These are phyloP conservation scores for Larix sibirica DNA, from an alignment of 83 land plant genomes.

Conservation along the genomic window DNA sequence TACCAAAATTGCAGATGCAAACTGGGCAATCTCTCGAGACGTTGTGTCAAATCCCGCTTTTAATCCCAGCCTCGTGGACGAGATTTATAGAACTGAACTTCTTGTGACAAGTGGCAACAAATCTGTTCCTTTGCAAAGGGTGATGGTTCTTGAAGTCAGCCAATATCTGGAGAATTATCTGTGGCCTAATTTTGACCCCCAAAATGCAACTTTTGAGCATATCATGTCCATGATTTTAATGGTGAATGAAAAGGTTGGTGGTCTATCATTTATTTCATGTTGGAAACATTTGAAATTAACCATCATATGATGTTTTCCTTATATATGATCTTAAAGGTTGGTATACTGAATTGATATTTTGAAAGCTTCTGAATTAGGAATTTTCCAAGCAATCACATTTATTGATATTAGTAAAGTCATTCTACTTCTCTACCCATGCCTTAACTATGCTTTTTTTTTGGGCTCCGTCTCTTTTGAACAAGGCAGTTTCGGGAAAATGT, in stretches of 20 bases:
- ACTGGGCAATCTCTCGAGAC: constrained; percentile 56
- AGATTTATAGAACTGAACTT: constrained; percentile 92
- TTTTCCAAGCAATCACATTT: neutral
- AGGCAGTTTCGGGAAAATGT: constrained; percentile 99
- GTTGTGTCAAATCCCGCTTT: constrained; percentile 35
- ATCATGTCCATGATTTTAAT: constrained; percentile 98
- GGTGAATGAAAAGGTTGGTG: constrained; percentile 95
- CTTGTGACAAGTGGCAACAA: constrained; percentile 55
- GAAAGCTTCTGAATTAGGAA: neutral
- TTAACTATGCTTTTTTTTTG: neutral
- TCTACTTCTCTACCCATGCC: neutral
- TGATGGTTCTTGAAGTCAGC: constrained; percentile 94
- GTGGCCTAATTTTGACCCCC: constrained; percentile 94
- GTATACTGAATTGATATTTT: neutral
- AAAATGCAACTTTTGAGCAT: constrained; percentile 82
- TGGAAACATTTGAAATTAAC: neutral
- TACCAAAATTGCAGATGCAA: constrained; percentile 72
- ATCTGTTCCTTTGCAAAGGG: constrained; percentile 87
- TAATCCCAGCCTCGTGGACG: constrained; percentile 76
- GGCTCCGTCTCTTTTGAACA: neutral
- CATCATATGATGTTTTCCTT: neutral
- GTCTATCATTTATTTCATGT: neutral
- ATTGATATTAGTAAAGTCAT: neutral
- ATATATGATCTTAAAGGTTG: neutral
- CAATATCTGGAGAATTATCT: constrained; percentile 98